Percentiles rank a stretch among this genome's conserved stretches.
phyloP scores from a whole-genome alignment of 2,329 filamentous ascomycete genomes.

The Xylariaceae sp. region DNA sequence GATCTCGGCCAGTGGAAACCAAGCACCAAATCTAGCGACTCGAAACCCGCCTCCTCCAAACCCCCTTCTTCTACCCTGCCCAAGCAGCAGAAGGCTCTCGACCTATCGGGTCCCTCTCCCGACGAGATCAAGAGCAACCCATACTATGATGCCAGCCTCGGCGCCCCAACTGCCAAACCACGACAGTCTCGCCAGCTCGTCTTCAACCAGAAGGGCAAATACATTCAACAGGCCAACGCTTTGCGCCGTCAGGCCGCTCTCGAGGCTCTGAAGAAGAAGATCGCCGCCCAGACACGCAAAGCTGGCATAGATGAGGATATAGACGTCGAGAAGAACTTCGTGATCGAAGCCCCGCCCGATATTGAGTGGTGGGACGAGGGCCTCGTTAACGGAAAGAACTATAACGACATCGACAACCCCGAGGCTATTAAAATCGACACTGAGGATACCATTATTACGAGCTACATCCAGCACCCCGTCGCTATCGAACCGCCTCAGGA shows the following conservation, averaged over 20 bases:
- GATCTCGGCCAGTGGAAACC: slow-evolving; percentile 47
- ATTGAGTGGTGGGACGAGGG: slow-evolving; percentile 99
- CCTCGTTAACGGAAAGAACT: slow-evolving; percentile 76
- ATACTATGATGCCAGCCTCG: slow-evolving; percentile 77
- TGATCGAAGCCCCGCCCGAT: slow-evolving; percentile 82
- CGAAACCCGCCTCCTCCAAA: slow-evolving; percentile 43
- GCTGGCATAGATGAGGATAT: slow-evolving; percentile 93
- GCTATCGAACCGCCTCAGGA: slow-evolving; percentile 91
- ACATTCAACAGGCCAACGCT: slow-evolving; percentile 91
- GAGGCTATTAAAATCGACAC: slow-evolving; percentile 74
- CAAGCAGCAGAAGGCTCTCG: slow-evolving; percentile 47
- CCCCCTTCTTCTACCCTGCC: slow-evolving; percentile 23
- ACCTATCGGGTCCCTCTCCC: slow-evolving; percentile 38
- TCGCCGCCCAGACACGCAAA: slow-evolving; percentile 85
- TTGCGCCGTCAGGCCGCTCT: slow-evolving; percentile 85
- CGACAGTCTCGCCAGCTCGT: slow-evolving; percentile 78
- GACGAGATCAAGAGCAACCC: slow-evolving; percentile 65
- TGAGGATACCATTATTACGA: slow-evolving; percentile 85
- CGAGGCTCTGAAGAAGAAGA: slow-evolving; percentile 93
- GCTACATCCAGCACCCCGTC: slow-evolving; percentile 92
- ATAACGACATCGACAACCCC: slow-evolving; percentile 72
- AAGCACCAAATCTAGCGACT: slow-evolving; percentile 43
- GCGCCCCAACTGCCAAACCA: slow-evolving; percentile 65
- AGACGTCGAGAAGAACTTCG: slow-evolving; percentile 86
- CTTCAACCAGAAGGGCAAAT: slow-evolving; percentile 97